Percentiles rank a stretch among this genome's conserved stretches.
Conservation (phyloP, 2,329 filamentous ascomycete species). For the Dendryphion nanum region DNA sequence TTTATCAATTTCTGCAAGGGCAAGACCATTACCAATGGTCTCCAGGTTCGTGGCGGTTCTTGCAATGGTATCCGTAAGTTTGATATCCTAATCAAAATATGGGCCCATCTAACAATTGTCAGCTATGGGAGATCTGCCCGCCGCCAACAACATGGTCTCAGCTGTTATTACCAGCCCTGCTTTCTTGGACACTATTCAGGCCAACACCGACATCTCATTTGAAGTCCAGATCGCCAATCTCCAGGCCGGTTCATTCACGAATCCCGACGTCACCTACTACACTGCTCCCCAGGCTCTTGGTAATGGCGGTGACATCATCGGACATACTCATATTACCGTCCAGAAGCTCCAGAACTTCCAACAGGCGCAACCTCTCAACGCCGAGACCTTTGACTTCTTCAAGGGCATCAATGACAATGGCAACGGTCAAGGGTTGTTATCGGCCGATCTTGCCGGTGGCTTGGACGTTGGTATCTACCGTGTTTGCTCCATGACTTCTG, state of each 20-base stretch:
- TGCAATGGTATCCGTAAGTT: conserved; percentile 55
- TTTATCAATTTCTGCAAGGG: conserved; percentile 62
- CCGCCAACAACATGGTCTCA: conserved; percentile 54
- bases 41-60: conserved; percentile 50
- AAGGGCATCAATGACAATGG: conserved; percentile 57
- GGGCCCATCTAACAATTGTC: conserved; percentile 6
- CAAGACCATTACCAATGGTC: conserved; percentile 55
- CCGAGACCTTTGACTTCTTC: conserved; percentile 55
- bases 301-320: conserved; percentile 41
- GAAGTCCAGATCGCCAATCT: conserved; percentile 51
- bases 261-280: conserved; percentile 56
- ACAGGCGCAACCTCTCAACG: conserved; percentile 36
- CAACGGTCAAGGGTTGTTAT: conserved; percentile 47
- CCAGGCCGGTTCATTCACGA: conserved; percentile 54
- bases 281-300: conserved; percentile 52
- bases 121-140: conserved; percentile 59
- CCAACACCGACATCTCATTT: conserved; percentile 48
- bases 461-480: conserved; percentile 51
- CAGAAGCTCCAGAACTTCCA: conserved; percentile 47
- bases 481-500: conserved; percentile 53
- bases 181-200: conserved; percentile 40
- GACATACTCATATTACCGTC: conserved; percentile 54
- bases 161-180: conserved; percentile 51
- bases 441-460: conserved; percentile 46
- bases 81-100: conserved; percentile 2